phyloP scores from a whole-genome alignment of 148 eudicot genomes.

The Camellia japonica region DNA sequence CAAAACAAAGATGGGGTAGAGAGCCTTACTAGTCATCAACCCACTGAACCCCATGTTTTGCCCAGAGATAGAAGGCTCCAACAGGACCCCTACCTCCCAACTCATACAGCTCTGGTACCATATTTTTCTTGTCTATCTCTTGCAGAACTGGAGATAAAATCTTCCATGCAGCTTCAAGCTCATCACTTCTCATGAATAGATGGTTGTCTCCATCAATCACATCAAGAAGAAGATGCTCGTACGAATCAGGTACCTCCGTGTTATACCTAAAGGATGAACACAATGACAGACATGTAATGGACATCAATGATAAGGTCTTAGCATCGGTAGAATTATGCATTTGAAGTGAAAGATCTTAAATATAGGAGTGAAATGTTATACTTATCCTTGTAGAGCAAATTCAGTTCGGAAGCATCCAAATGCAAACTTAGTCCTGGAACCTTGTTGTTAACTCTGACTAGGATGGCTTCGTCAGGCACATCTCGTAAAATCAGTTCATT shows the following conservation, averaged over 20 bases:
- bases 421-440: constrained; percentile 42
- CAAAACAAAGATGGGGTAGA: background rate
- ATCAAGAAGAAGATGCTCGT: constrained; percentile 36
- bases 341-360: background rate
- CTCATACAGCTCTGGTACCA: constrained; percentile 30
- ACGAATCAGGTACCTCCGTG: constrained; percentile 36
- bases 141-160: constrained; percentile 29
- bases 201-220: constrained; percentile 44
- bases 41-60: constrained; percentile 32
- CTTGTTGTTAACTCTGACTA: constrained; percentile 38
- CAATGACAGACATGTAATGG: background rate
- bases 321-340: background rate
- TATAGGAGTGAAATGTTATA: constrained; percentile 6
- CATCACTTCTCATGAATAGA: constrained; percentile 44
- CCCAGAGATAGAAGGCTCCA: constrained; percentile 41
- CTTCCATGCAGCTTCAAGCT: constrained; percentile 38
- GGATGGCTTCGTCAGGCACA: constrained; percentile 41
- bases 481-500: constrained; percentile 38
- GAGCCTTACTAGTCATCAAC: constrained; percentile 19
- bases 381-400: constrained; percentile 41
- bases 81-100: constrained; percentile 41
- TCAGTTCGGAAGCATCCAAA: constrained; percentile 34
- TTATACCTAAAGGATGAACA: constrained; percentile 26
- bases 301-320: background rate
- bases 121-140: constrained; percentile 29